Conservation (phyloP, 352 stramenopile genomes). For the Globisporangium echinulatum region DNA sequence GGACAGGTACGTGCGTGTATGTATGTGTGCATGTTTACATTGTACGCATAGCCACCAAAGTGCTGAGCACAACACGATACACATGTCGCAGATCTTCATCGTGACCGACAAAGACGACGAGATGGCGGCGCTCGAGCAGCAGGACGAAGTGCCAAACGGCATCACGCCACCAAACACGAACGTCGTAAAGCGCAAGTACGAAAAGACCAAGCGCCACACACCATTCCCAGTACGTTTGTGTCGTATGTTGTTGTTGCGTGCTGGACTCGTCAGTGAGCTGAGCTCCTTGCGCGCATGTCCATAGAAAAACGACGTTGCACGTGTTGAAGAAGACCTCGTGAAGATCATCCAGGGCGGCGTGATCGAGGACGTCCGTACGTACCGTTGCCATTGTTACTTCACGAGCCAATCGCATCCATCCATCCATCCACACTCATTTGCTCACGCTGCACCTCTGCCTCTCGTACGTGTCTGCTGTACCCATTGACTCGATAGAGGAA, state of each 20-base stretch:
- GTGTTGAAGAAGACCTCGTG: conserved; percentile 77
- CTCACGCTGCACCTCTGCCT: neutral
- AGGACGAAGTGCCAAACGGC: conserved; percentile 63
- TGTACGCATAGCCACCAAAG: neutral
- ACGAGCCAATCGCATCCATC: no score
- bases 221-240: conserved; percentile 54
- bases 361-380: conserved; percentile 74
- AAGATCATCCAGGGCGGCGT: conserved; percentile 70
- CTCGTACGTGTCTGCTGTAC: neutral
- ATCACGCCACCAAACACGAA: conserved; percentile 84
- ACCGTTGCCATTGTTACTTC: no score
- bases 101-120: conserved; percentile 78
- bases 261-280: neutral
- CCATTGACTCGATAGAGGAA: conserved; percentile 25
- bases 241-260: neutral
- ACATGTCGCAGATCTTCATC: conserved; percentile 57
- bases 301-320: conserved; percentile 76
- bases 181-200: conserved; percentile 83
- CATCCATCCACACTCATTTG: no score
- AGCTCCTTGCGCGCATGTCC: neutral
- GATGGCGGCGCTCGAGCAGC: conserved; percentile 45
- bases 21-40: neutral
- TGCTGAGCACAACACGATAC: neutral
- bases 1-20: conserved; percentile 39
- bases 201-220: conserved; percentile 81